Base-by-base conservation (phyloP, 768 basidiomycete species). In the Mycena floridula region DNA sequence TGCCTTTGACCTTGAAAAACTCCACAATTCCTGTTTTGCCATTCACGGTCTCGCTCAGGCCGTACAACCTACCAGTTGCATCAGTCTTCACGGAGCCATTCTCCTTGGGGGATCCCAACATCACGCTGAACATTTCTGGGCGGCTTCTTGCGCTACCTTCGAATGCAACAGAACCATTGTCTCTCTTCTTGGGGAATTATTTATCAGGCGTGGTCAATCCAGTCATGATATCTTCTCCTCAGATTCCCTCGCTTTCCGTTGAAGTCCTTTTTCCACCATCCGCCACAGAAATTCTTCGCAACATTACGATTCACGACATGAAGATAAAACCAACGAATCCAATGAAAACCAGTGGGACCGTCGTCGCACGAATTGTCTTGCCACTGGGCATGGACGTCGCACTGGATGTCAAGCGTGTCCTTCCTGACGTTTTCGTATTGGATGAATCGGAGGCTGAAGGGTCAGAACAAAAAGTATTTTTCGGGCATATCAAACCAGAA, bases 301-400 rank as follows among this genome's bases (percentile, higher is more conserved):
- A 86, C 50, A 81, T 91, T 35, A 84, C 84, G 3, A 82, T 91
- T 48, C 72, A 70, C 35, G 73, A 85, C 54, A 90, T 91, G 89
- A 77, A 74, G 53, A 70, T 90, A 45, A 77, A 70, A 48, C 72
- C 83, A 0, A 49, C 72, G 68, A 0, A 65, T 7, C 44, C 55
- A 35, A 73, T 90, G 54, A 66, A 83, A 18, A 83, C 87, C 0
- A 88, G 80, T 54, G 89, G 87, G 12, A 73, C 72, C 3, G 77
- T 91, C 9, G 73, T 69, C 37, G 89, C 75, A 6, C 68, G 70
- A 15, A 66, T 86, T 26, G 81, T 85, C 8, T 68, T 91, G 2
- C 89, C 89, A 1, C 64, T 61, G 35, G 86, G 85, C 36, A 76
- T 92, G 61, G 61, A 85, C 44, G 64, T 89, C 22, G 68, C 65